These are phyloP conservation scores for Scheffersomyces quercinus DNA, from an alignment of 1,139 yeast genomes.

Conservation along the genomic window DNA sequence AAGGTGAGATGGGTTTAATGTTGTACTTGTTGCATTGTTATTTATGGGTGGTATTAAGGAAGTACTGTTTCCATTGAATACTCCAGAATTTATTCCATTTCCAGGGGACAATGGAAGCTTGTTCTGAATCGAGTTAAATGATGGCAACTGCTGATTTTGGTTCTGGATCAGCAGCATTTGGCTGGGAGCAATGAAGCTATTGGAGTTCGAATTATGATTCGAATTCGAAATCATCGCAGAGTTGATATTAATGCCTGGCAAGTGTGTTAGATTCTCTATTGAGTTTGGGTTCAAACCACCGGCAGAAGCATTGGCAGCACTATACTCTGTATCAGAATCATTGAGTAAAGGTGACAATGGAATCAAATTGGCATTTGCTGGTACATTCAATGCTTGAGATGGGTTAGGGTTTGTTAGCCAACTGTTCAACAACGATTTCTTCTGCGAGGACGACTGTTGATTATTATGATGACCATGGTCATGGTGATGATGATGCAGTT, in stretches of 20 bases:
- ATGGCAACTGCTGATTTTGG: conserved; percentile 37
- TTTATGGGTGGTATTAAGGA: conserved; percentile 9
- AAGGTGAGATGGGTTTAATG: conserved; percentile 12
- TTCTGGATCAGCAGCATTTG: conserved; percentile 28
- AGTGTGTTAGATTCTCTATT: conserved; percentile 18
- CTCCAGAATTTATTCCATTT: not conserved
- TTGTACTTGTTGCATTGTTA: conserved; percentile 3
- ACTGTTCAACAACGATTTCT: conserved; percentile 13
- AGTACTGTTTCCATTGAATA: conserved; percentile 1
- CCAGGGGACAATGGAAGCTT: conserved; percentile 23
- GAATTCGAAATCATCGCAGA: conserved; percentile 1
- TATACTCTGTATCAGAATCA: conserved; percentile 30
- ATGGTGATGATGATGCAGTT: conserved; percentile 9
- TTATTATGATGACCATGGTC: conserved; percentile 6
- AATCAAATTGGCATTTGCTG: conserved; percentile 23
- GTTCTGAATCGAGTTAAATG: conserved; percentile 39
- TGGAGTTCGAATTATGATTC: conserved; percentile 1
- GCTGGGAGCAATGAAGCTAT: conserved; percentile 10
- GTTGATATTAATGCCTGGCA: conserved; percentile 11
- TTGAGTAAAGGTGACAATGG: conserved; percentile 41
- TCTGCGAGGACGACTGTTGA: conserved; percentile 1
- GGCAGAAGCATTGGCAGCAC: conserved; percentile 10
- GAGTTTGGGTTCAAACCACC: conserved; percentile 7
- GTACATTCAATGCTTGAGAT: conserved; percentile 4
- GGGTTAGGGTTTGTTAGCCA: conserved; percentile 18